Conservation (phyloP, 2,329 filamentous ascomycete genomes). For the Arthroderma sp. region DNA sequence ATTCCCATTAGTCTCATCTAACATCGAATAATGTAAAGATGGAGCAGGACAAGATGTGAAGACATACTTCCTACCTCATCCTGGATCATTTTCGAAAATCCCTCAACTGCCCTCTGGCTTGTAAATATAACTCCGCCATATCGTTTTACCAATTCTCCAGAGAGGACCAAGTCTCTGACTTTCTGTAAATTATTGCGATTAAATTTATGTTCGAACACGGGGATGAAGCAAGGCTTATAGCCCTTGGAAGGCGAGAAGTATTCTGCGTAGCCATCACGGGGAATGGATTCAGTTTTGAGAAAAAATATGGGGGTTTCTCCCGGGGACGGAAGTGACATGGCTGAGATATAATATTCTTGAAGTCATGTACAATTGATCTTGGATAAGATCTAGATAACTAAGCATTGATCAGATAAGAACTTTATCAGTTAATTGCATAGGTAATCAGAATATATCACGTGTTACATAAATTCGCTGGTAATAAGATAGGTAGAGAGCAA, state of each 20-base stretch:
- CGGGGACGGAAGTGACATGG: neutral
- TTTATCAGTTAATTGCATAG: too few species aligned
- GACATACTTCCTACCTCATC: slow-evolving; percentile 23
- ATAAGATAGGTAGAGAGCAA: too few species aligned
- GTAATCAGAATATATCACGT: too few species aligned
- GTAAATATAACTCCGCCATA: slow-evolving; percentile 42
- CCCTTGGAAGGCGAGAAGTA: slow-evolving; percentile 26
- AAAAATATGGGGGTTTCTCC: slow-evolving; percentile 31
- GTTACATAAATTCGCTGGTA: too few species aligned
- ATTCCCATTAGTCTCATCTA: neutral
- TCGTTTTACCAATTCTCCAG: slow-evolving; percentile 20
- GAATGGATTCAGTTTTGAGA: slow-evolving; percentile 38
- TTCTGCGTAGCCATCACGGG: slow-evolving; percentile 35
- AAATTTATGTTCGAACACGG: slow-evolving; percentile 37
- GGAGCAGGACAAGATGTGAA: neutral
- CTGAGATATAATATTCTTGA: neutral
- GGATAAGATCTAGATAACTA: neutral
- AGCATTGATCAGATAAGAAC: neutral
- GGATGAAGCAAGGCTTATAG: slow-evolving; percentile 33
- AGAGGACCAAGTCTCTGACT: slow-evolving; percentile 28
- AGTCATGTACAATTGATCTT: neutral
- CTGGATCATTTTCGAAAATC: slow-evolving; percentile 28
- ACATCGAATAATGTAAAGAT: neutral
- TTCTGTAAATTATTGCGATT: slow-evolving; percentile 25
- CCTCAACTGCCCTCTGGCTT: slow-evolving; percentile 39